Percentiles rank a stretch among this genome's conserved stretches.
phyloP scores from a whole-genome alignment of 495 filamentous ascomycete species.

The Cercophora newfieldiana region DNA sequence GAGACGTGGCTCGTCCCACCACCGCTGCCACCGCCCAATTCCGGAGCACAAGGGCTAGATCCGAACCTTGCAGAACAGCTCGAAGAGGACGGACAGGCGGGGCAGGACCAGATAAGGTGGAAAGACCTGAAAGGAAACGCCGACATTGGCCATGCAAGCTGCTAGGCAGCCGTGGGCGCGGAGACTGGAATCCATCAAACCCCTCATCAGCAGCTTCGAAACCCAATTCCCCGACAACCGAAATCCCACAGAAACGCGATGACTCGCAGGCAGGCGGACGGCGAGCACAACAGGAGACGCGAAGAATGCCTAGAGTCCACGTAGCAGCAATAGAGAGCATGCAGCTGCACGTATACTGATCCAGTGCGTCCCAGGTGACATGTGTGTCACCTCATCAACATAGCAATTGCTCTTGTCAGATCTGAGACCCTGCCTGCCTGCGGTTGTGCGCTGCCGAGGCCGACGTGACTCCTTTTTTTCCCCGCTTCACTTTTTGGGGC shows the following conservation, averaged over 20 bases:
- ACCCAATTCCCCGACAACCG: neutral
- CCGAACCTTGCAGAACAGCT: neutral
- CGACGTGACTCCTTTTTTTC: neutral
- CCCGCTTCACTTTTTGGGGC: neutral
- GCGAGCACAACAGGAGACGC: neutral
- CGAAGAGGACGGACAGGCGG: neutral
- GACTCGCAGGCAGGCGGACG: neutral
- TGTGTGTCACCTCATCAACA: neutral
- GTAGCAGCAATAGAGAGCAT: neutral
- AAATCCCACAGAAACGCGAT: neutral
- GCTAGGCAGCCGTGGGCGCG: neutral
- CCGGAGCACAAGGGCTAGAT: neutral
- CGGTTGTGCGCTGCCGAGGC: neutral
- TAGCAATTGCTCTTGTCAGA: neutral
- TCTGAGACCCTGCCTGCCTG: no score
- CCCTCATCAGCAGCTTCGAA: neutral
- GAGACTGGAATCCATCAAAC: neutral
- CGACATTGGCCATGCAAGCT: neutral
- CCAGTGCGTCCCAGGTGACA: neutral
- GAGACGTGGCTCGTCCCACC: conserved; percentile 2
- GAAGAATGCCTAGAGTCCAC: neutral
- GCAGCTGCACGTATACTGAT: neutral
- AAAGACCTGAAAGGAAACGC: neutral
- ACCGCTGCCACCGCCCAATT: neutral
- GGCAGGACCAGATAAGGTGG: neutral